Evolutionary conservation across 2,329 filamentous ascomycete species (phyloP).

Genomic region (Biscogniauxia mediterranea): DNA sequence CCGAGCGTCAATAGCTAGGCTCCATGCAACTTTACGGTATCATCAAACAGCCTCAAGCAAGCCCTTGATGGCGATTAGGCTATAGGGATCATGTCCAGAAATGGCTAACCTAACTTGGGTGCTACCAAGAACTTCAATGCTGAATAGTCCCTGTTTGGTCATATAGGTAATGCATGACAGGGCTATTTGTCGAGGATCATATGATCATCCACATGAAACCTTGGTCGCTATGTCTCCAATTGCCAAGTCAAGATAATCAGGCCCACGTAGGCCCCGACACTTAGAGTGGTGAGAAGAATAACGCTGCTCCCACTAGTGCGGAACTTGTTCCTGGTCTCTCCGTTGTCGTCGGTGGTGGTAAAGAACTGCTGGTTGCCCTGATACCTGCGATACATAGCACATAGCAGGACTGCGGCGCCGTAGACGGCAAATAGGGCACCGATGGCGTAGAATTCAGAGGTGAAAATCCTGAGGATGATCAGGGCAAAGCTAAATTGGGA

Average conservation of each 20-base stretch:
- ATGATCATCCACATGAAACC: not conserved
- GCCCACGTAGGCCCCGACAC: conserved; percentile 55
- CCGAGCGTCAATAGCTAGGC: not conserved
- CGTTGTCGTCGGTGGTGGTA: conserved; percentile 47
- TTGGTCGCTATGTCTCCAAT: conserved; percentile 31
- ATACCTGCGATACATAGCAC: conserved; percentile 81
- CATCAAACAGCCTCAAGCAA: not conserved
- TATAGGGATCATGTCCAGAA: not conserved
- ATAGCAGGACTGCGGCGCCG: conserved; percentile 77
- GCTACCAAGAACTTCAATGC: not conserved
- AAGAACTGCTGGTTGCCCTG: conserved; percentile 97
- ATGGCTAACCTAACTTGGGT: not conserved
- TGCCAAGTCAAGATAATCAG: conserved; percentile 56
- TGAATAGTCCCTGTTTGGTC: not conserved
- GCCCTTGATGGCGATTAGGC: not conserved
- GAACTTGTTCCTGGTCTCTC: conserved; percentile 52
- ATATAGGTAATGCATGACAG: not conserved
- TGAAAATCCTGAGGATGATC: conserved; percentile 95
- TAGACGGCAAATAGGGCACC: conserved; percentile 95
- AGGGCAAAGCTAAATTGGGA: conserved; percentile 94
- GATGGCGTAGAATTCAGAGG: conserved; percentile 91
- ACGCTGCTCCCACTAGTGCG: conserved; percentile 65
- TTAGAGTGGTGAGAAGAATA: conserved; percentile 54
- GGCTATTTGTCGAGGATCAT: not conserved
- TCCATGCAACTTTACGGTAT: not conserved